phyloP scores from a whole-genome alignment of 2,329 filamentous ascomycete species.

The Emmonsia crescens region DNA sequence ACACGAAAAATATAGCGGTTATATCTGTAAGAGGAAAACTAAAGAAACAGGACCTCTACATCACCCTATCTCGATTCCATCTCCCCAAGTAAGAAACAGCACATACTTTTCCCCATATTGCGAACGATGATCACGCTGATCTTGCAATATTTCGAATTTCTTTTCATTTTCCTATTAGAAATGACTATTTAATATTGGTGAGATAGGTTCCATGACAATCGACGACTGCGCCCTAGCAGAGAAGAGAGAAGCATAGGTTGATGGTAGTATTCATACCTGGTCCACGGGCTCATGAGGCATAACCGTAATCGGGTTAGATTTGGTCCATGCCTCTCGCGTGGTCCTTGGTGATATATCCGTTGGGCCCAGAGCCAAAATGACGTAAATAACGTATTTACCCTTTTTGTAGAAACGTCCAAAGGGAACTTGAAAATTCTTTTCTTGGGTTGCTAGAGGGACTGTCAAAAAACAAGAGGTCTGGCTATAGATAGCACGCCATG shows the following conservation, averaged over 20 bases:
- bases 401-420: neutral
- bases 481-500: neutral
- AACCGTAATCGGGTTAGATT: neutral
- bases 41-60: neutral
- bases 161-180: neutral
- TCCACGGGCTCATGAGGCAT: neutral
- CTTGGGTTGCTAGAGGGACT: neutral
- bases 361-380: neutral
- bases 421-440: neutral
- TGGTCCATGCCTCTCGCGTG: neutral
- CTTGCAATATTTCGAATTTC: neutral
- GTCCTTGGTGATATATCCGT: neutral
- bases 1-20: neutral
- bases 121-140: too few relatives aligned
- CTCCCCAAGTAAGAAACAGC: too few relatives aligned
- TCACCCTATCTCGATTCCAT: neutral
- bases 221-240: neutral
- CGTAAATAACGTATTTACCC: neutral
- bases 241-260: neutral
- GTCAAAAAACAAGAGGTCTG: neutral
- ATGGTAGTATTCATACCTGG: neutral
- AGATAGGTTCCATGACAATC: neutral
- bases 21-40: neutral
- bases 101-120: too few relatives aligned
- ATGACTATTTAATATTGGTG: neutral